Percentiles rank a stretch among this genome's conserved stretches.
Evolutionary conservation across 345 rosid species (phyloP).

Genomic region (Cardiospermum halicacabum): DNA sequence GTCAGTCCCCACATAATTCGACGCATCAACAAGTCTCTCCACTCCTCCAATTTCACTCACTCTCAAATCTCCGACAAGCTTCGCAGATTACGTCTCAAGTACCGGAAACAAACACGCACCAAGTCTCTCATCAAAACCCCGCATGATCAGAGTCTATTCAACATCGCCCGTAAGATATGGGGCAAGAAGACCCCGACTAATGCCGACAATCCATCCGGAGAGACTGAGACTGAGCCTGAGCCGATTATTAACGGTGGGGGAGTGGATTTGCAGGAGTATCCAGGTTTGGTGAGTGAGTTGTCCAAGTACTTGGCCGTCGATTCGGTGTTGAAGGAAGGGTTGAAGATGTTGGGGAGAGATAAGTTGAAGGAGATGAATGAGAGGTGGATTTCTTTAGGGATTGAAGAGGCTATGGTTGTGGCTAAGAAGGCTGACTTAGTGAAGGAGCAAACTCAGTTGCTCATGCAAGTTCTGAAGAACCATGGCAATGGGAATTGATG

Average conservation of each 20-base stretch:
- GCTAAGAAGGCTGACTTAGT: conserved; percentile 27
- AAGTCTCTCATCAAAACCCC: conserved; percentile 26
- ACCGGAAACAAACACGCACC: conserved; percentile 26
- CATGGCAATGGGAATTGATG: not conserved
- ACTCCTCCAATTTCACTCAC: conserved; percentile 21
- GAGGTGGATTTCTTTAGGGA: conserved; percentile 22
- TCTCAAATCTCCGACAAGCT: conserved; percentile 28
- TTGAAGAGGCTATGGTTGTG: conserved; percentile 30
- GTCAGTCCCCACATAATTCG: conserved; percentile 10
- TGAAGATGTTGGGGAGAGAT: conserved; percentile 16
- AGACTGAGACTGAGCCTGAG: no score
- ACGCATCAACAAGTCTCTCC: conserved; percentile 16
- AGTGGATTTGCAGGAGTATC: conserved; percentile 22
- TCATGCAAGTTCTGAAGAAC: conserved; percentile 6
- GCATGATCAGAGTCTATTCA: conserved; percentile 21
- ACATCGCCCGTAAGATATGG: conserved; percentile 25
- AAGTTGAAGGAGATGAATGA: conserved; percentile 29
- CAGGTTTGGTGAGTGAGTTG: conserved; percentile 19
- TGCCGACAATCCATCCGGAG: no score
- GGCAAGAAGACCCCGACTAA: conserved; percentile 13
- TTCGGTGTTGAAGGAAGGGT: conserved; percentile 19
- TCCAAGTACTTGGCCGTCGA: conserved; percentile 10
- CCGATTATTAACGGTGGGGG: no score
- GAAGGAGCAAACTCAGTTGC: conserved; percentile 16
- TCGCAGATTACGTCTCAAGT: conserved; percentile 25